Conservation (phyloP, 2,329 filamentous ascomycete genomes). For the Triangularia setosa region DNA sequence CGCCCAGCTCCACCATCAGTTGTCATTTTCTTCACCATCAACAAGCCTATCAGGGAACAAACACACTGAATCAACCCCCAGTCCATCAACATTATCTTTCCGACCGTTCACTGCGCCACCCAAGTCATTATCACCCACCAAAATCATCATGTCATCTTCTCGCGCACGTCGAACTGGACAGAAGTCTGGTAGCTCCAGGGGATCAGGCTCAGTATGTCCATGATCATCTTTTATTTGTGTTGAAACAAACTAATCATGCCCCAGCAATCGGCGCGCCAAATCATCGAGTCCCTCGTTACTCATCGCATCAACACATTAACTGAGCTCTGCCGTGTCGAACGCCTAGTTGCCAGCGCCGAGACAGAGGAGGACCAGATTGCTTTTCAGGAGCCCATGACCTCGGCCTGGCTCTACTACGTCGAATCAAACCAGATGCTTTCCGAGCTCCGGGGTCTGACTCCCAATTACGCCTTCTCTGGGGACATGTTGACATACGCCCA, state of each 20-base stretch:
- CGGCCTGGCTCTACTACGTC: slow-evolving; percentile 69
- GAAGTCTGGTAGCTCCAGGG: not conserved
- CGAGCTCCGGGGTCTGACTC: slow-evolving; percentile 65
- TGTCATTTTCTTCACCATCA: not conserved
- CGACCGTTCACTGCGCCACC: no score
- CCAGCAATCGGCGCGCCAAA: slow-evolving; percentile 35
- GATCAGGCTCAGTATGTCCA: not conserved
- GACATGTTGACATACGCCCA: slow-evolving; percentile 64
- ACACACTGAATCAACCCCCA: not conserved
- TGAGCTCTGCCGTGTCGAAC: slow-evolving; percentile 68
- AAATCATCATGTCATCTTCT: not conserved
- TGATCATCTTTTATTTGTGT: not conserved
- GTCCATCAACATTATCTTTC: no score
- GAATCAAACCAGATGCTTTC: slow-evolving; percentile 64
- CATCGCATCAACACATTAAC: slow-evolving; percentile 71
- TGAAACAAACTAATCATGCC: not conserved
- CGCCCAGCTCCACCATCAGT: not conserved
- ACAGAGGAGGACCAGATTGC: slow-evolving; percentile 55
- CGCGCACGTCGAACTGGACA: not conserved
- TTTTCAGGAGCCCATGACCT: slow-evolving; percentile 62
- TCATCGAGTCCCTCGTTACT: slow-evolving; percentile 60
- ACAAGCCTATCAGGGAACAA: not conserved
- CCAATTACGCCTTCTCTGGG: slow-evolving; percentile 63
- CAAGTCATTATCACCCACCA: not conserved
- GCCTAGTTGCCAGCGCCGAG: slow-evolving; percentile 55